phyloP scores from a whole-genome alignment of 768 basidiomycete species.

The Amanita inopinata region DNA sequence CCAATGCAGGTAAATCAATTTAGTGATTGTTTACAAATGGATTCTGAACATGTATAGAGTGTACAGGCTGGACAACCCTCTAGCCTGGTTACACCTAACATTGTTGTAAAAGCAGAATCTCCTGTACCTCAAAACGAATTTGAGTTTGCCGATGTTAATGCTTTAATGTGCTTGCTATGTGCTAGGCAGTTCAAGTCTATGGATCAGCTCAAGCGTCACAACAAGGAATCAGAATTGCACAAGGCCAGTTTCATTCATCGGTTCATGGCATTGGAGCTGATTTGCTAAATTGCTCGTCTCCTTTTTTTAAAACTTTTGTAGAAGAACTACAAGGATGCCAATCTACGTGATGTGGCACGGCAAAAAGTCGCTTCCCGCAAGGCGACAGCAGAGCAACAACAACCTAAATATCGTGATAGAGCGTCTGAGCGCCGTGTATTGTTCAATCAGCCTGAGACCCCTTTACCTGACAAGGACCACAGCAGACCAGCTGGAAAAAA shows the following conservation, averaged over 20 bases:
- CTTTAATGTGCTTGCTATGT: conserved; percentile 82
- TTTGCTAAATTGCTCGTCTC: conserved; percentile 7
- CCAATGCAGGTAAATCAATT: conserved; percentile 1
- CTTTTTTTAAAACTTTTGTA: conserved; percentile 23
- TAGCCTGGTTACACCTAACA: too few species aligned
- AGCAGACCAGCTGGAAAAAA: conserved; percentile 21
- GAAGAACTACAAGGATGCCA: conserved; percentile 79
- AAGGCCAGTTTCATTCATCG: conserved; percentile 67
- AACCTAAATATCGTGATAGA: conserved; percentile 89
- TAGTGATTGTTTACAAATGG: background rate
- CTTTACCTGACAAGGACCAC: conserved; percentile 43
- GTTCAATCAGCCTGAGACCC: conserved; percentile 88
- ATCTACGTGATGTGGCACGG: conserved; percentile 62
- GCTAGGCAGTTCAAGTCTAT: conserved; percentile 85
- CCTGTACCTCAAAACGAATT: conserved; percentile 51
- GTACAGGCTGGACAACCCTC: background rate
- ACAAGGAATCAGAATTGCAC: conserved; percentile 89
- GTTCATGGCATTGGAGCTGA: conserved; percentile 17
- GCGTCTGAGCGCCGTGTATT: conserved; percentile 85
- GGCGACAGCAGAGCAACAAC: conserved; percentile 24
- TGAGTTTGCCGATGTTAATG: conserved; percentile 71
- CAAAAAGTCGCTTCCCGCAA: conserved; percentile 50
- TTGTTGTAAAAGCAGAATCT: conserved; percentile 20
- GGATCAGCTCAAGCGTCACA: conserved; percentile 83
- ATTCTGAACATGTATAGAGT: background rate